Base-by-base conservation (phyloP, 2,329 filamentous ascomycete genomes). In the Xylariomycetidae sp. region DNA sequence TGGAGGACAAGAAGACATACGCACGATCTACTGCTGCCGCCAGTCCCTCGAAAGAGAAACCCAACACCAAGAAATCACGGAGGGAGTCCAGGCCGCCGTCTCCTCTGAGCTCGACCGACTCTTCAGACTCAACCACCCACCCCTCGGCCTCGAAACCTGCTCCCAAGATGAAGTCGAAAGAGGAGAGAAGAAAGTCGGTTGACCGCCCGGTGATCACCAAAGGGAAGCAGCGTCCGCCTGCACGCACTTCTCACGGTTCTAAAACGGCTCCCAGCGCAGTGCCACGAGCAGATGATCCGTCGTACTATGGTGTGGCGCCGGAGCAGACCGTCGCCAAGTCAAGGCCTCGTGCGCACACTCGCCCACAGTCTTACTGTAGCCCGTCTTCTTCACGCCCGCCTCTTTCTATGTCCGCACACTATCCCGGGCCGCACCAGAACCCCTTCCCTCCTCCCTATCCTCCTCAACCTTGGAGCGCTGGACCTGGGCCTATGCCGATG, bases 61-160 rank as follows among this genome's bases (percentile, higher is more conserved):
- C 72, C 48, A 76, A 75, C 50, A 73, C 65, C 14, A 55, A 70
- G 42, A 70, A 64, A 49, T 59, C 66, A 26, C 64, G 68, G 40
- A 64, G 53, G 40, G 50, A 67, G 25, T 54, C 55, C 35, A 47
- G 55, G 32, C 62, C 58, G 39, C 53, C 28, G 58, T 59, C 25
- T 59, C 64, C 10, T 58, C 62, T 63, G 70, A 46, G n/a, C 58
- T 65, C 25, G 33, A 37, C 41, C 36, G 44, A 44, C 35, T 42
- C 39, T 18, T 38, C 38, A 35, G 50, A 53, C 42, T 50, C 53
- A n/a, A 67, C 63, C 12, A 53, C 60, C 23, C 64, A 64, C 19
- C 58, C 42, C 5, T 29, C 32, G 14, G 30, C 48, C 9, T 40
- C 36, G 36, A 46, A 40, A 25, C 47, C 43, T 26, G 40, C 44